Conservation (phyloP, 768 basidiomycete species). For the Boletus rubropictus region DNA sequence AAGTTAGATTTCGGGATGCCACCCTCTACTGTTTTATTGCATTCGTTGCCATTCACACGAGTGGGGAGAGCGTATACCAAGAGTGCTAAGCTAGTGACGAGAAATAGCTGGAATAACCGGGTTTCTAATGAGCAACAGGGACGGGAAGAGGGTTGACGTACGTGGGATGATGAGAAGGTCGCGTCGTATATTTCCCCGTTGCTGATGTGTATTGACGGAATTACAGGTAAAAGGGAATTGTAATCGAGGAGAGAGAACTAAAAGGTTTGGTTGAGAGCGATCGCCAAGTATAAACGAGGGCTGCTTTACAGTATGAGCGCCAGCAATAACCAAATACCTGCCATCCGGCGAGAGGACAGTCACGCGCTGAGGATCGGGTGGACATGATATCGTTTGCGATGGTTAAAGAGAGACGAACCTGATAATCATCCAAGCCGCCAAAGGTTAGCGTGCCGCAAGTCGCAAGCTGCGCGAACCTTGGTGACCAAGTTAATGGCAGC, state of each 20-base stretch:
- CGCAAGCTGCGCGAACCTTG: constrained; percentile 26
- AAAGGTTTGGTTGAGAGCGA: constrained; percentile 9
- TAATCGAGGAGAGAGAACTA: constrained; percentile 65
- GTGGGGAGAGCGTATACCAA: constrained; percentile 55
- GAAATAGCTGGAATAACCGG: constrained; percentile 44
- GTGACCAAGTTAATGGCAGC: constrained; percentile 8
- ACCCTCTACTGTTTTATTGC: neutral
- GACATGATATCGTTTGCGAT: neutral
- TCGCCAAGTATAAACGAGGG: constrained; percentile 14
- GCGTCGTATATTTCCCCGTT: constrained; percentile 85
- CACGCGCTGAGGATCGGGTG: constrained; percentile 54
- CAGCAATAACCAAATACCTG: constrained; percentile 62
- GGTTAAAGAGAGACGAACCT: constrained; percentile 46
- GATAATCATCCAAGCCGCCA: constrained; percentile 70
- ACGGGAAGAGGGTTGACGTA: constrained; percentile 28
- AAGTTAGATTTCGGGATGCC: constrained; percentile 30
- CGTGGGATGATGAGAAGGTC: constrained; percentile 64
- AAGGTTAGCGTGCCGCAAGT: constrained; percentile 58
- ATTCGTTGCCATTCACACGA: neutral
- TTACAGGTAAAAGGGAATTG: constrained; percentile 49
- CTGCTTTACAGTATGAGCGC: constrained; percentile 57
- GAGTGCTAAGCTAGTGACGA: constrained; percentile 61
- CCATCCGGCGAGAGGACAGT: constrained; percentile 73
- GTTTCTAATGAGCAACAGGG: neutral
- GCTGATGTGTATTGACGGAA: constrained; percentile 44